phyloP scores from a whole-genome alignment of 768 basidiomycete species.

The Rubroboletus satanas region DNA sequence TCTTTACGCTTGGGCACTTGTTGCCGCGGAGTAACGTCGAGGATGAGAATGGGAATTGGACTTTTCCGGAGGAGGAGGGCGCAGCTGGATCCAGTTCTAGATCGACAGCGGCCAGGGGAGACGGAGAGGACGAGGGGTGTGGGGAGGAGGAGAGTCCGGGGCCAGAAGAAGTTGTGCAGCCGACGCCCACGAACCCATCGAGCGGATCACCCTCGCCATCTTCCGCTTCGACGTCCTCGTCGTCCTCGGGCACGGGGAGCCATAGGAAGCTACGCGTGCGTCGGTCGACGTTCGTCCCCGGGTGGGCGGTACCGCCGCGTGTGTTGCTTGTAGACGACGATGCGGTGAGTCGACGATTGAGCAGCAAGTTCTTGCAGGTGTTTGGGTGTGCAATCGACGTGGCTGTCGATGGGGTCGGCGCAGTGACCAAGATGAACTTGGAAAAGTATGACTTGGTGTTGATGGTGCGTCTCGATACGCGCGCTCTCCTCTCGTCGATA shows the following conservation, averaged over 20 bases:
- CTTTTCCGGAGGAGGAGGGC: no score
- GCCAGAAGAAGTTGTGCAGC: no score
- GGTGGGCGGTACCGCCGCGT: slow-evolving; percentile 85
- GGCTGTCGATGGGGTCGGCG: slow-evolving; percentile 87
- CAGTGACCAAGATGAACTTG: slow-evolving; percentile 94
- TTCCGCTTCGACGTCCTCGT: slow-evolving; percentile 8
- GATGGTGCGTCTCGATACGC: slow-evolving; percentile 60
- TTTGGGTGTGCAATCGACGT: slow-evolving; percentile 95
- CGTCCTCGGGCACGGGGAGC: slow-evolving; percentile 7
- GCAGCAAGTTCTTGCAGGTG: slow-evolving; percentile 91
- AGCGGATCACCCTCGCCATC: slow-evolving; percentile 15
- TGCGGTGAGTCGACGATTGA: slow-evolving; percentile 81
- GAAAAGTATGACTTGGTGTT: slow-evolving; percentile 94
- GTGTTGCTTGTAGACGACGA: slow-evolving; percentile 96
- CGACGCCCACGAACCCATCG: slow-evolving; percentile 17
- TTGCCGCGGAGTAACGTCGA: no score
- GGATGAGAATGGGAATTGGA: no score
- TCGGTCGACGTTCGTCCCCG: slow-evolving; percentile 77
- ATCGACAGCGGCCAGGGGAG: no score
- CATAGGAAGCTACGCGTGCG: slow-evolving; percentile 60
- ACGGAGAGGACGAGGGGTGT: no score
- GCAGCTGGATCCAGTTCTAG: no score
- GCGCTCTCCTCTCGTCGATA: neutral
- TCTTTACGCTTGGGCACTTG: no score
- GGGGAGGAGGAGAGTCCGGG: no score